A percentile compares a stretch with the other conserved stretches of the same genome.
Evolutionary conservation across 1,139 yeast species (phyloP).

Genomic region (Debaryomyces robertsiae): DNA sequence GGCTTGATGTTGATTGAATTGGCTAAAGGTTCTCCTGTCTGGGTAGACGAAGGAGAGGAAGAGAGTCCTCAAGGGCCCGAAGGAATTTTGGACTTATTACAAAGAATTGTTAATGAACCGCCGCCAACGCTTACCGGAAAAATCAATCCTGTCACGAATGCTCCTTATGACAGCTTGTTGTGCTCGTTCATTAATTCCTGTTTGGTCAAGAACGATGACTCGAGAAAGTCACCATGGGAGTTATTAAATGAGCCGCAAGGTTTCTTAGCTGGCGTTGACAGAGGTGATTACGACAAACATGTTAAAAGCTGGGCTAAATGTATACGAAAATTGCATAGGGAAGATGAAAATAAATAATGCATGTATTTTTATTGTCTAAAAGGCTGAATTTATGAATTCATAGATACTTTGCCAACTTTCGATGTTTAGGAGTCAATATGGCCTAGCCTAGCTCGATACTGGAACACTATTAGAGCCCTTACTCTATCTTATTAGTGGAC

Average conservation of each 20-base stretch:
- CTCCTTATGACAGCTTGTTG: conserved; percentile 43
- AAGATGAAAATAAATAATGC: conserved; percentile 13
- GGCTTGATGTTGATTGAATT: conserved; percentile 88
- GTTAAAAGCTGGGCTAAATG: conserved; percentile 54
- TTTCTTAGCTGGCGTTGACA: conserved; percentile 47
- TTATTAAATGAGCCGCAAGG: conserved; percentile 43
- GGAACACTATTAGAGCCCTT: no score
- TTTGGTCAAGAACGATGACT: conserved; percentile 62
- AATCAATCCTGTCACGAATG: conserved; percentile 28
- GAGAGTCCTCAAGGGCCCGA: conserved; percentile 53
- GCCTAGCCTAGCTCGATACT: no score
- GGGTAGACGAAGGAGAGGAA: conserved; percentile 40
- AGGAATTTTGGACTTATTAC: conserved; percentile 87
- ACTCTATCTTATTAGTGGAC: no score
- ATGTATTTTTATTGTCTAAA: no score
- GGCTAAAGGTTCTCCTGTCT: conserved; percentile 69
- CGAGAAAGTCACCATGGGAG: conserved; percentile 65
- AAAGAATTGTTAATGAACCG: conserved; percentile 88
- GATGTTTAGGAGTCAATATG: no score
- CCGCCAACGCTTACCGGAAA: conserved; percentile 66
- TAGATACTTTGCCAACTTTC: no score
- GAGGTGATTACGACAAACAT: conserved; percentile 45
- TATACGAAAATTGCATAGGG: conserved; percentile 37
- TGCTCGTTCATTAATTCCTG: conserved; percentile 70
- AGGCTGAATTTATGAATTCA: no score